Evolutionary conservation across 352 stramenopile species (phyloP), one percentile per base, ranked within the genome.

Genomic region (Thalassiosira sp.): DNA sequence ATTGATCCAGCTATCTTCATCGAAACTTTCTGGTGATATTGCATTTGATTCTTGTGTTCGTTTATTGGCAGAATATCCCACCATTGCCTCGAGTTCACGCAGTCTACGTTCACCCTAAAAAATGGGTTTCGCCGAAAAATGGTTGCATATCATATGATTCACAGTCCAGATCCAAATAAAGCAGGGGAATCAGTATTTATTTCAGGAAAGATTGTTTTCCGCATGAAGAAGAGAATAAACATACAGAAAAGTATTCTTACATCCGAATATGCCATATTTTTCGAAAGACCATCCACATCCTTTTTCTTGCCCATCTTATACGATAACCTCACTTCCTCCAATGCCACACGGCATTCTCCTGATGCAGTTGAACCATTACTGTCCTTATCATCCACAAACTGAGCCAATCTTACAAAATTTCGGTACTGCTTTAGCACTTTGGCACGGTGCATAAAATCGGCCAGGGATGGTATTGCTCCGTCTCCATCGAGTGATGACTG

Each of bases 1-100:
- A 62, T 90, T 88, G 3, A 90, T 76, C 84, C 84, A 90, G 13
- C 81, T 89, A 65, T 89, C 76, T 8, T 15, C 24, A 60, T 86
- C 68, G 46, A 77, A 65, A 40, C 20, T 65, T 40, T 73, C 57
- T 33, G 43, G 11, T 53, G 54, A 8, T 5, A 10, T 35, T 35
- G 18, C 11, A n/a, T 61, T 27, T 8, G 20, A 35, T 24, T 70
- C 67, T 11, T 65, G 74, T 45, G 24, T 31, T 60, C 20, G 65
- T 24, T 79, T 65, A 15, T 56, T 43, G 45, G 59, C n/a, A 31
- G 51, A 35, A 37, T 81, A 70, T 31, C 84, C 84, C 16, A 85
- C 82, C 28, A 87, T 79, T 45, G 61, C 37, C 60, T 81, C 59
- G 1, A 90, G 27, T 56, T 90, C 72, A 56, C 79, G 59, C 5